Conservation (phyloP, 106 monocot genomes). For the Ottelia alismoides region DNA sequence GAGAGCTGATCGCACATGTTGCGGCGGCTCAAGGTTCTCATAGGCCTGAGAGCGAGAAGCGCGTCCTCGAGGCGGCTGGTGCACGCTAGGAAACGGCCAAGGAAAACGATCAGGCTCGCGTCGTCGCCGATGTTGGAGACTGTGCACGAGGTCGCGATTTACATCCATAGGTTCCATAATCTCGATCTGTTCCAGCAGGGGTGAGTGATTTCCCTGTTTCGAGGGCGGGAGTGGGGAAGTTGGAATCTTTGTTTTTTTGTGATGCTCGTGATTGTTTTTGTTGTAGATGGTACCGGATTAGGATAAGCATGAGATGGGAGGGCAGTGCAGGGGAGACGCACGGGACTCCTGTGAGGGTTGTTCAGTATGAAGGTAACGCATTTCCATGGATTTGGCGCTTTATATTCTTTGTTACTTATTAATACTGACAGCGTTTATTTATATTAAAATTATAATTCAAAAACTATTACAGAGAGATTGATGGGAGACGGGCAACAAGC, state of each 20-base stretch:
- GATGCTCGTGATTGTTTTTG: conserved; percentile 1
- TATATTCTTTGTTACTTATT: too few relatives aligned
- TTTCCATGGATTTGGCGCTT: too few relatives aligned
- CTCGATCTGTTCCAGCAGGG: conserved; percentile 99
- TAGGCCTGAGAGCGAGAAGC: conserved; percentile 20
- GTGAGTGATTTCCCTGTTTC: conserved; percentile 20
- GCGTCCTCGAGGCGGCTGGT: conserved; percentile 20
- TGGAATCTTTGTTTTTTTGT: conserved; percentile 21
- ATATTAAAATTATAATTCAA: too few relatives aligned
- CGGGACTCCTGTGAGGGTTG: conserved; percentile 79
- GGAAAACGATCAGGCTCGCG: conserved; percentile 24
- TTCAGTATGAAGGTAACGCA: conserved; percentile 99
- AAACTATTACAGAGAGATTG: too few relatives aligned
- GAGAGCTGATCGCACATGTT: conserved; percentile 28
- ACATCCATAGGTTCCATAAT: conserved; percentile 94
- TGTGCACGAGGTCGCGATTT: conserved; percentile 81
- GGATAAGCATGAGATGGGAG: conserved; percentile 71
- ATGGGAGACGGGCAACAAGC: too few relatives aligned
- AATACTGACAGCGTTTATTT: too few relatives aligned
- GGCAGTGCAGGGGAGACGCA: conserved; percentile 21
- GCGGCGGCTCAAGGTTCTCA: conserved; percentile 30
- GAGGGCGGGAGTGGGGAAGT: too few relatives aligned
- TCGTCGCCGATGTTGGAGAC: conserved; percentile 81
- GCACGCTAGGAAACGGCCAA: conserved; percentile 6
- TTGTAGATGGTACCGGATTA: conserved; percentile 90